Base-by-base conservation (phyloP, 2,329 filamentous ascomycete species). In the Microsporum audouinii region DNA sequence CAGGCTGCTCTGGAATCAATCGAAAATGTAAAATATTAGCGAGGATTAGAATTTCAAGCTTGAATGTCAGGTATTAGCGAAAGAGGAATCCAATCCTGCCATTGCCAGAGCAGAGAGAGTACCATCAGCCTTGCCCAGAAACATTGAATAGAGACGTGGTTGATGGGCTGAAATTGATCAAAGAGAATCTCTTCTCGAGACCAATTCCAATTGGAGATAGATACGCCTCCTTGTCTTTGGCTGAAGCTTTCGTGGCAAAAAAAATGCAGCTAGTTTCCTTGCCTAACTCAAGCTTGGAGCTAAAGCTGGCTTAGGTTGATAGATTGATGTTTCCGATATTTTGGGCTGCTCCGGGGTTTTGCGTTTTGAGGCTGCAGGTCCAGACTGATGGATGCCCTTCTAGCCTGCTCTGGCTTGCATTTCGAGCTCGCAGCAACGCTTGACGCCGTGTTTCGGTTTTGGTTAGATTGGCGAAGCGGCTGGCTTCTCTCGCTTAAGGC, bases 21-120 rank as follows among this genome's bases (percentile, higher is more conserved):
- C 7, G n/a, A 55, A 55, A 55, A 36, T 38, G 51, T 55, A 29
- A 36, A 55, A 55, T 38, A 55, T 55, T 55, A 55, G 51, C 51
- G 51, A 55, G 33, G 17, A 17, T 36, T 38, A 29, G 31, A 36
- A 55, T 55, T 23, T 55, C 31, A 55, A 34, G 7, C 49, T 36
- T 55, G 29, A 12, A 55, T 38, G 10, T 10, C 31, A 17, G 5
- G 14, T 55, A 38, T 34, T 55, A 36, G 31, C 51, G 33, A 36
- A n/a, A 36, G 51, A 55, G 33, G 6, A 36, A 31, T 34, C 29
- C 29, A 36, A 55, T 36, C 51, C 33, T 36, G 51, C 31, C 31
- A 23, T 17, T 51, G 8, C 17, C 23, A 29, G 27, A 51, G 31
- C 3, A 31, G 3, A 5, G 10, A 51, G 8, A 5, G 23, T 31